Conservation (phyloP, 768 basidiomycete genomes). For the Brasilioporus rufonigricans region DNA sequence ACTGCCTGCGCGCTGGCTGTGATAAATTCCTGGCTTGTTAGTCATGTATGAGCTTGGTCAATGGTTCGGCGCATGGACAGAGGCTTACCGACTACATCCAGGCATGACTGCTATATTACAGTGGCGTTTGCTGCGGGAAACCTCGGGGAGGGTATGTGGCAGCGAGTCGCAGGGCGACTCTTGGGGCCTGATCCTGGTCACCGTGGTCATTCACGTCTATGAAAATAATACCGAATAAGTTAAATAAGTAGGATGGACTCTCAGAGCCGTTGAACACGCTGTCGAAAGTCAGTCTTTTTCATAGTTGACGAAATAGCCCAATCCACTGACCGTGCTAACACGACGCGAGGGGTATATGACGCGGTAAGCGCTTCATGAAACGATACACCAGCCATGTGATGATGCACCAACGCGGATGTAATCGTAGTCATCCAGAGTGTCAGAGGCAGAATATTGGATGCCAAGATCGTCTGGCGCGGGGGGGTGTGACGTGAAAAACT, state of each 20-base stretch:
- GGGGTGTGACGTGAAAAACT: not conserved
- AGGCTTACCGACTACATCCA: conserved; percentile 32
- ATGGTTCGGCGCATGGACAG: not conserved
- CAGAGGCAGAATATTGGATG: not conserved
- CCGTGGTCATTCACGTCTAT: not conserved
- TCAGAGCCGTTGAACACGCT: conserved; percentile 11
- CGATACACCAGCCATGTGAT: not conserved
- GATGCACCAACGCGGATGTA: not conserved
- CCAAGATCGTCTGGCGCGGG: not conserved
- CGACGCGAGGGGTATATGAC: not conserved
- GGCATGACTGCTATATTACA: too few species aligned
- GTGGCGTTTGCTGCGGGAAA: conserved; percentile 5
- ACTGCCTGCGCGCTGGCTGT: conserved; percentile 79
- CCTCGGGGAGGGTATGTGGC: conserved; percentile 9
- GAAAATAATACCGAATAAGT: conserved; percentile 12
- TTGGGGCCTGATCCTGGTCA: not conserved
- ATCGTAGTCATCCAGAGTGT: conserved; percentile 1
- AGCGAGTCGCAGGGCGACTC: not conserved
- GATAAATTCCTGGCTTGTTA: conserved; percentile 76
- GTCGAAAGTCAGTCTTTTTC: not conserved
- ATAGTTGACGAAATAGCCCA: not conserved
- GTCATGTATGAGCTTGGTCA: not conserved
- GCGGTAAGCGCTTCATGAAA: not conserved
- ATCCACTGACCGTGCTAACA: not conserved
- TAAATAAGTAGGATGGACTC: conserved; percentile 1